phyloP scores from a whole-genome alignment of 352 stramenopile species.

The Pythium utonaiense region DNA sequence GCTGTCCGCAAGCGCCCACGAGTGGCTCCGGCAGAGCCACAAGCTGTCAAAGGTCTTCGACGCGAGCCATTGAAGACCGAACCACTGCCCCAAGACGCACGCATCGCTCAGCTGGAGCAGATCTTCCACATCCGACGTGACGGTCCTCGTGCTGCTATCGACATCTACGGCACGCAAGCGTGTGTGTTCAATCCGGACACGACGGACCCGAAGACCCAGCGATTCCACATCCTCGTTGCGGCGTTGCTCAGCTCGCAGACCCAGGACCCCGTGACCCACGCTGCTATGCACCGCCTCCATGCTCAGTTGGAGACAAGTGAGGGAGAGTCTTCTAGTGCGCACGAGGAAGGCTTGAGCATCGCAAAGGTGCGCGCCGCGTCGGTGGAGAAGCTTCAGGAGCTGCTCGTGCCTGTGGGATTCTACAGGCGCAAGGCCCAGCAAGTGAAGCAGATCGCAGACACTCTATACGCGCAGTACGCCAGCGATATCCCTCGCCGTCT shows the following conservation, averaged over 20 bases:
- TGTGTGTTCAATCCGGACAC: constrained; percentile 33
- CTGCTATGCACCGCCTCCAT: constrained; percentile 69
- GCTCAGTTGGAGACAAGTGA: constrained; percentile 9
- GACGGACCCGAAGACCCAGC: constrained; percentile 14
- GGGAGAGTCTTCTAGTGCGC: neutral
- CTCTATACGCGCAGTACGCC: constrained; percentile 30
- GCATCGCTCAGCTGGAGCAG: constrained; percentile 35
- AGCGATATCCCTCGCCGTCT: constrained; percentile 50
- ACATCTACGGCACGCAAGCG: constrained; percentile 64
- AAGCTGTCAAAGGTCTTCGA: neutral
- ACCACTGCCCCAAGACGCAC: constrained; percentile 9
- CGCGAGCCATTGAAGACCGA: neutral
- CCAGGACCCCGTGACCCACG: constrained; percentile 60
- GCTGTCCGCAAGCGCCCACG: constrained; percentile 12
- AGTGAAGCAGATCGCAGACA: constrained; percentile 47
- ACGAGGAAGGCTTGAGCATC: constrained; percentile 47
- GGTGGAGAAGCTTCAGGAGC: constrained; percentile 35
- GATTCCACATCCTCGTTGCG: constrained; percentile 65
- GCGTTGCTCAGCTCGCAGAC: constrained; percentile 75
- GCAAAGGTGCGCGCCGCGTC: constrained; percentile 29
- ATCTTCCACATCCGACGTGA: constrained; percentile 34
- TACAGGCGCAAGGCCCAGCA: constrained; percentile 72
- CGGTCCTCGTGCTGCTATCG: constrained; percentile 43
- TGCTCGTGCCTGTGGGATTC: constrained; percentile 69
- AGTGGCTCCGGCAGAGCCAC: constrained; percentile 1